phyloP scores from a whole-genome alignment of 116 monocot species.

The Iris pallida region DNA sequence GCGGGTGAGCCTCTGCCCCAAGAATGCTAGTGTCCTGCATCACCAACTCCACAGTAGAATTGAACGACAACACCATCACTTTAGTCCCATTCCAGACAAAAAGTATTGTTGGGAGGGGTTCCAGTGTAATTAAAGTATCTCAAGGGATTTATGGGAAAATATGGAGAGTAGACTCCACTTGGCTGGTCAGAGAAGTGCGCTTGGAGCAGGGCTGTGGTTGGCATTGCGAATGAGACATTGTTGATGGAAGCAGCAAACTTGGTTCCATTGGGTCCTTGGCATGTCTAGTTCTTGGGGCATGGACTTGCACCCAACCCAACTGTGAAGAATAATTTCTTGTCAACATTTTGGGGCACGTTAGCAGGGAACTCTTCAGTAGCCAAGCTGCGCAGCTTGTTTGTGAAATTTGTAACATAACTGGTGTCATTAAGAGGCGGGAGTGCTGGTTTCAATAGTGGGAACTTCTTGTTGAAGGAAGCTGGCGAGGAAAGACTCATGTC shows the following conservation, averaged over 20 bases:
- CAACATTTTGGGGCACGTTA: constrained; percentile 20
- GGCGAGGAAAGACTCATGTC: not conserved
- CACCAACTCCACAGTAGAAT: constrained; percentile 36
- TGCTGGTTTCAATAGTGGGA: constrained; percentile 7
- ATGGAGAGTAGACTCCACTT: constrained; percentile 15
- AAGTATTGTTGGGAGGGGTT: constrained; percentile 34
- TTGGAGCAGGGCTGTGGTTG: constrained; percentile 27
- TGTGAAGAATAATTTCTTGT: constrained; percentile 26
- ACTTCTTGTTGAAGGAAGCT: not conserved
- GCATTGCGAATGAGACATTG: constrained; percentile 30
- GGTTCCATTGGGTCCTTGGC: constrained; percentile 26
- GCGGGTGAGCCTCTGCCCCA: constrained; percentile 32
- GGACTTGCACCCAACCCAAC: constrained; percentile 36
- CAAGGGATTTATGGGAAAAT: constrained; percentile 24
- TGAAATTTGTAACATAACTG: constrained; percentile 18
- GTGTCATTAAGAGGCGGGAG: constrained; percentile 33
- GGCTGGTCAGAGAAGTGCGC: constrained; percentile 26
- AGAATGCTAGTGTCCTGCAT: constrained; percentile 37
- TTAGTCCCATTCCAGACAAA: constrained; percentile 30
- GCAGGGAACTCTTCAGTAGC: constrained; percentile 10
- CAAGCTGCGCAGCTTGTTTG: constrained; percentile 20
- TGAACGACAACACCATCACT: constrained; percentile 22
- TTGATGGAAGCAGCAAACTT: constrained; percentile 35
- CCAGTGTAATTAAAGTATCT: constrained; percentile 40
- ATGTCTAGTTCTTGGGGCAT: constrained; percentile 24